Evolutionary conservation across 495 filamentous ascomycete species (phyloP).

Genomic region (Tetracladium setigerum): DNA sequence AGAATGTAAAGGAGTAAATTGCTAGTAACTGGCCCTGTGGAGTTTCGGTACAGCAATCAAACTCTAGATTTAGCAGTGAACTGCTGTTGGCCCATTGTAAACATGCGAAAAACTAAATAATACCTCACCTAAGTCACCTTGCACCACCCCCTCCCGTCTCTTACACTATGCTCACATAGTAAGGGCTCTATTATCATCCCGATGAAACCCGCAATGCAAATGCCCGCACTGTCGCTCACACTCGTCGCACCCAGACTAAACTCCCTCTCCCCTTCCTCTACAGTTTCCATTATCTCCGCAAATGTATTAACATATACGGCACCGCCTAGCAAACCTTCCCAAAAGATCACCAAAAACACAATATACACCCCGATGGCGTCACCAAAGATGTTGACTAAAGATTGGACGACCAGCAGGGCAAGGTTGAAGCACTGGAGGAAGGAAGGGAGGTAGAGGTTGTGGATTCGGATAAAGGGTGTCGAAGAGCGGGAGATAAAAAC

Average conservation of each 20-base stretch:
- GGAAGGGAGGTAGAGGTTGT: conserved; percentile 72
- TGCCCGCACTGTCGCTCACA: conserved; percentile 86
- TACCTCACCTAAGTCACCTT: conserved; percentile 26
- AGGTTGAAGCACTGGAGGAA: conserved; percentile 81
- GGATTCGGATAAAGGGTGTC: conserved; percentile 75
- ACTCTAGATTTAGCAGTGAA: too few species aligned
- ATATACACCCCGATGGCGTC: conserved; percentile 71
- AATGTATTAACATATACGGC: conserved; percentile 94
- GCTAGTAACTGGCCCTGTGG: too few species aligned
- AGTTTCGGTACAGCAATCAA: too few species aligned
- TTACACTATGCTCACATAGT: conserved; percentile 77
- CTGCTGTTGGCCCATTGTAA: too few species aligned
- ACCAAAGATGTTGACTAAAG: conserved; percentile 54
- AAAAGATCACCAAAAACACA: conserved; percentile 79
- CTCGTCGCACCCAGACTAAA: conserved; percentile 85
- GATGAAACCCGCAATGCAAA: conserved; percentile 81
- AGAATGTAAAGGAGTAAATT: too few species aligned
- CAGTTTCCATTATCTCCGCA: conserved; percentile 79
- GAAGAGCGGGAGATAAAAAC: conserved; percentile 93
- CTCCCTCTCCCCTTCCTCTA: conserved; percentile 70
- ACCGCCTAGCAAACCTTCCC: conserved; percentile 89
- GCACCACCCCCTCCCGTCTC: conserved; percentile 73
- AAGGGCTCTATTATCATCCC: conserved; percentile 77
- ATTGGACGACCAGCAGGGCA: conserved; percentile 61
- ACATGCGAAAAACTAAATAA: too few species aligned